Evolutionary conservation across 164 flowering plant genomes (phyloP), one percentile per base, ranked within the genome.

Genomic region (Paratinospora sagittata): DNA sequence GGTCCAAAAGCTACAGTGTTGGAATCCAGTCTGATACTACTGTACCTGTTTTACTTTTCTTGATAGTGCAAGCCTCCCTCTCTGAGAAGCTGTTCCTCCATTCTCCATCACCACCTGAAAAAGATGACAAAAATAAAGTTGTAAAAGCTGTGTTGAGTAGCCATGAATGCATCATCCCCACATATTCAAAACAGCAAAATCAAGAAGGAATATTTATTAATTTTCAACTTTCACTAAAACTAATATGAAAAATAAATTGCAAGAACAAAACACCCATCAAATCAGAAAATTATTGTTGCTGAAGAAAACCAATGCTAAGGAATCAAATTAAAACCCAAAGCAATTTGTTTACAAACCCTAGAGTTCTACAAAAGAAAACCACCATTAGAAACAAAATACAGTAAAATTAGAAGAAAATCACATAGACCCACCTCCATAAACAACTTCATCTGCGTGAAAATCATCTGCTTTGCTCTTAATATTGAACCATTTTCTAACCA

Each of bases 401-500:
- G 26, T 10, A 33, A 52, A 55, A 49, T 37, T 8, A 6, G 39
- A 33, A 13, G 52, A 17, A 30, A 27, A 6, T 23, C 6, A 71
- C 43, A 45, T 17, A 75, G 36, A 45, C 74, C 55, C 61, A 75
- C 92, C 93, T 81, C 77, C 88, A 70, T 72, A 65, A 69, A 78
- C 84, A 78, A 80, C 83, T 55, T 82, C 89, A 84, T 90, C 90
- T 30, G 94, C 87, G 62, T 87, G 91, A 79, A 85, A 88, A 27
- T 89, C 90, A 71, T 90, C 91, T 63, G 77, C 75, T 76, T 89
- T 92, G 85, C 97, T 83, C 87, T 84, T 90, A 83, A 88, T 86
- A 72, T 89, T 92, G 86, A 90, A 88, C 97, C 86, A 87, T 74
- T 89, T 92, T 63, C 93, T 86, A 64, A 92, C 89, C 86, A 89